Evolutionary conservation across 2,329 filamentous ascomycete genomes (phyloP), one percentile per base, ranked within the genome.

Genomic region (Clarireedia hainanense): DNA sequence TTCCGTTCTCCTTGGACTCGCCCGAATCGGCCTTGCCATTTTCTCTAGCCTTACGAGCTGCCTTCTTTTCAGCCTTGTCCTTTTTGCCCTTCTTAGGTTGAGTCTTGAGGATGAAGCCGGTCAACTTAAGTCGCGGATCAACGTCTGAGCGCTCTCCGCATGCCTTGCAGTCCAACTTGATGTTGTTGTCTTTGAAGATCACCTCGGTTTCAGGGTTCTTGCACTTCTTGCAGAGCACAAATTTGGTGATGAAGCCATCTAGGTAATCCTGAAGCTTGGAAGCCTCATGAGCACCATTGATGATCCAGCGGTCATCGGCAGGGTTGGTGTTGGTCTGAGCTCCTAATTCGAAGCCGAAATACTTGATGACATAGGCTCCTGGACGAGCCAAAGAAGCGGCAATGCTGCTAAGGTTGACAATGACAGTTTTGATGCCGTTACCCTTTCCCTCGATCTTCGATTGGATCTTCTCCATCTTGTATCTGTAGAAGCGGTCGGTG

Each of bases 381-480:
- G 92, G 92, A 67, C 94, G 92, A 68, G 89, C 90, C 66, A 99
- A 84, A 61, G 92, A 95, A 69, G 88, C 80, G 67, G 92, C 91
- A 66, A 99, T 91, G 71, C 89, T 95, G 80, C 85, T 89, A 71
- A 99, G 77, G 76, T 99, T 99, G 81, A 95, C 90, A 67, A 99
- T 86, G 70, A 99, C 94, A 68, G 81, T 99, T 81, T 99, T 99
- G 84, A 99, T 99, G 71, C 94, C 94, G 78, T 99, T 99, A 66
- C 94, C 94, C 77, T 99, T 99, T 76, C 94, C 94, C 78, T 99
- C 94, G 68, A 99, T 95, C 82, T 99, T 99, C 74, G 94, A 96
- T 80, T 95, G 90, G 72, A 99, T 80, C 68, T 85, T 87, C 79
- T 97, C 94, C 94, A 99, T 99, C 85, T 99, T 99, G 86, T 99